Percentiles rank a stretch among this genome's conserved stretches.
These are phyloP conservation scores for Babesia bigemina DNA, from an alignment of 169 alveolate species.

Conservation along the genomic window DNA sequence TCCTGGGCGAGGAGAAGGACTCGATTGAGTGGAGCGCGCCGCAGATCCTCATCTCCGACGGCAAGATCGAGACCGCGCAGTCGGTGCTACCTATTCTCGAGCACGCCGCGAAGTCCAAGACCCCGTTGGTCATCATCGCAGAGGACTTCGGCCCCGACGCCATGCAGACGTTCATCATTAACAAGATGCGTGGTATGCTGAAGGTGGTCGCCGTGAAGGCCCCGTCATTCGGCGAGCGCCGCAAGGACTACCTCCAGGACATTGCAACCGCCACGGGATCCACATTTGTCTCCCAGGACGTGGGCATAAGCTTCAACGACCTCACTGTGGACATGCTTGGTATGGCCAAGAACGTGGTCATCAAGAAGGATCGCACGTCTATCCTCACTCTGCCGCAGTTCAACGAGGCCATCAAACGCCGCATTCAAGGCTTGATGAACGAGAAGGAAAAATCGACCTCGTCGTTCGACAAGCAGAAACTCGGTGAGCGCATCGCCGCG, in stretches of 20 bases:
- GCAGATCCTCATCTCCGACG: slow-evolving; percentile 80
- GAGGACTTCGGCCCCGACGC: slow-evolving; percentile 88
- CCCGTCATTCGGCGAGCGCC: slow-evolving; percentile 87
- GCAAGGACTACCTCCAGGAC: slow-evolving; percentile 86
- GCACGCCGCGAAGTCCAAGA: slow-evolving; percentile 81
- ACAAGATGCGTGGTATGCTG: slow-evolving; percentile 85
- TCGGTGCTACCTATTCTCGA: slow-evolving; percentile 83
- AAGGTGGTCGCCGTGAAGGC: slow-evolving; percentile 86
- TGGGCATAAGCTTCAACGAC: slow-evolving; percentile 82
- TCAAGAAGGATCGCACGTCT: slow-evolving; percentile 86
- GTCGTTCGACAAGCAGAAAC: slow-evolving; percentile 82
- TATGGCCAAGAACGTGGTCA: slow-evolving; percentile 81
- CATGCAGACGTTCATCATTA: slow-evolving; percentile 83
- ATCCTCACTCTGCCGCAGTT: slow-evolving; percentile 79
- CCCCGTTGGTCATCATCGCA: slow-evolving; percentile 84
- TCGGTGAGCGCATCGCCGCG: slow-evolving; percentile 88
- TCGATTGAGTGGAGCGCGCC: slow-evolving; percentile 82
- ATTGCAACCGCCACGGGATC: slow-evolving; percentile 86
- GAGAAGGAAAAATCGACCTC: slow-evolving; percentile 82
- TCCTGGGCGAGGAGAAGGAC: slow-evolving; percentile 83
- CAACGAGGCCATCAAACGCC: slow-evolving; percentile 62
- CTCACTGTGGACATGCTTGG: slow-evolving; percentile 82
- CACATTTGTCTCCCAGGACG: slow-evolving; percentile 81
- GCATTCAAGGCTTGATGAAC: slow-evolving; percentile 67
- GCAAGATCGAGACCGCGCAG: slow-evolving; percentile 82